Evolutionary conservation across 176 grass and related monocot species (phyloP).

Genomic region (Eleusine coracana): DNA sequence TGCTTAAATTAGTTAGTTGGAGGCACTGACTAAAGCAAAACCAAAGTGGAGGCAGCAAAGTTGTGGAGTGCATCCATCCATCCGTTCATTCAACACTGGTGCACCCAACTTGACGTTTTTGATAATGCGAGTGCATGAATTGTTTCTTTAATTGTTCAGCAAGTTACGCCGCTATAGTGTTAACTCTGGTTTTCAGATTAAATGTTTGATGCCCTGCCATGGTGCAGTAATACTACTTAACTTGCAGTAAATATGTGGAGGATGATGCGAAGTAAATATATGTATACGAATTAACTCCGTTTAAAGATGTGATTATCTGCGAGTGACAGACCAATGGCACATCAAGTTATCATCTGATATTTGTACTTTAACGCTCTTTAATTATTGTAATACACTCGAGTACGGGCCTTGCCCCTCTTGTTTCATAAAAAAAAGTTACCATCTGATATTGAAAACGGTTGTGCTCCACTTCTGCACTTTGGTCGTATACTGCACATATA

Average conservation of each 20-base stretch:
- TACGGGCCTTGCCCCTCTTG: too few species aligned
- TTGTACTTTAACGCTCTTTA: too few species aligned
- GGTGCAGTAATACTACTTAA: neutral
- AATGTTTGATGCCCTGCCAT: neutral
- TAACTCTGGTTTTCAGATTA: neutral
- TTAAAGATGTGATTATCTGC: neutral
- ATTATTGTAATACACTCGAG: too few species aligned
- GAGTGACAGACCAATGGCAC: conserved; percentile 11
- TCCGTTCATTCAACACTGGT: conserved; percentile 23
- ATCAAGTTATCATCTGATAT: conserved; percentile 6
- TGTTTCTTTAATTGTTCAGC: neutral
- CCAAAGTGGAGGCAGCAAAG: conserved; percentile 39
- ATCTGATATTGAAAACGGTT: neutral
- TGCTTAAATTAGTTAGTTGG: conserved; percentile 51
- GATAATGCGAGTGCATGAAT: conserved; percentile 3
- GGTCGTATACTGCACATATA: neutral
- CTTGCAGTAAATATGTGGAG: neutral
- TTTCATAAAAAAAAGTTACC: neutral
- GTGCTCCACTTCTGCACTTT: conserved; percentile 28
- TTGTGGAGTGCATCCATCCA: conserved; percentile 33
- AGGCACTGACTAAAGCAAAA: conserved; percentile 43
- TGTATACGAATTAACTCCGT: neutral
- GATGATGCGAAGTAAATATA: neutral
- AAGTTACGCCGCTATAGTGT: neutral
- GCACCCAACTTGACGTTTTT: conserved; percentile 35